phyloP scores from a whole-genome alignment of 345 rosid species.

The Adansonia digitata region DNA sequence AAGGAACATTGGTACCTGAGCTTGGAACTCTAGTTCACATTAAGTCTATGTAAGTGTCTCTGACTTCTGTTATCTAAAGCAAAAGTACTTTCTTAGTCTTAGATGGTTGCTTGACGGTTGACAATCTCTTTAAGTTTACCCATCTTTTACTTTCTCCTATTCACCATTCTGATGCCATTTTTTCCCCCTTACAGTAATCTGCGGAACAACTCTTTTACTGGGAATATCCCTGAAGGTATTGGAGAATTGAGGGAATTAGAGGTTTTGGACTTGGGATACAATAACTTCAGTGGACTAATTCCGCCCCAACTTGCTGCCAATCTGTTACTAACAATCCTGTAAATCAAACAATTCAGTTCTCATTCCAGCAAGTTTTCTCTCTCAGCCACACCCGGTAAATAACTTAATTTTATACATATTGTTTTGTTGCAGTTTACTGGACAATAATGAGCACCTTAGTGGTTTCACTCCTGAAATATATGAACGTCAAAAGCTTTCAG shows the following conservation, averaged over 20 bases:
- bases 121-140: background rate
- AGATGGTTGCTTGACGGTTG: conserved; percentile 1
- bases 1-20: conserved; percentile 60
- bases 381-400: background rate
- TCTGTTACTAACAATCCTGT: conserved; percentile 49
- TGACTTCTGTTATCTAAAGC: background rate
- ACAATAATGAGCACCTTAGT: conserved; percentile 49
- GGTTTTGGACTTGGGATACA: conserved; percentile 60
- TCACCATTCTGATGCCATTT: background rate
- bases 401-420: conserved; percentile 5
- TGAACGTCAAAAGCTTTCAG: conserved; percentile 33
- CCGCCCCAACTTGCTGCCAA: conserved; percentile 46
- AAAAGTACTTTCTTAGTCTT: background rate
- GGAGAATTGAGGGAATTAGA: conserved; percentile 54
- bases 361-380: background rate
- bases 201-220: conserved; percentile 62
- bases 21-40: conserved; percentile 42
- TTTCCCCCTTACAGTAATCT: conserved; percentile 34
- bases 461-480: conserved; percentile 36
- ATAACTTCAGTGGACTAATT: conserved; percentile 51
- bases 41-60: conserved; percentile 49
- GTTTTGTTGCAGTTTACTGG: conserved; percentile 40
- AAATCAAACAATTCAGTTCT: background rate
- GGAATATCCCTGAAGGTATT: conserved; percentile 48
- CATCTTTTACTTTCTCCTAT: background rate